These are phyloP conservation scores for Heliamphora pulchella DNA, from an alignment of 179 eudicot genomes.

Conservation along the genomic window DNA sequence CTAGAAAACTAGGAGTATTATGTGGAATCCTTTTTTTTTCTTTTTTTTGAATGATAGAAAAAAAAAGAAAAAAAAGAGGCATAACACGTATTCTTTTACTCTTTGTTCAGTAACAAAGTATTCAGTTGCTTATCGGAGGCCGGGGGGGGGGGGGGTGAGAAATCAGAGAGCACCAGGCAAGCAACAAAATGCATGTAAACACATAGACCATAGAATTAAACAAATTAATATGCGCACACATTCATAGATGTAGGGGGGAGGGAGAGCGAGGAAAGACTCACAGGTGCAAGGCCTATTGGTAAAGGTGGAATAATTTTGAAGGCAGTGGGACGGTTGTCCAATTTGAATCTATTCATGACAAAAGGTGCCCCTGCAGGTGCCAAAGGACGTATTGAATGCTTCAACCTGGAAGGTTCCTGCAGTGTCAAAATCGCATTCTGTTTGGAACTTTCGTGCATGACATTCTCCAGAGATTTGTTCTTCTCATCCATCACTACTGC, in stretches of 20 bases:
- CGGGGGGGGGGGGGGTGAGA: no score
- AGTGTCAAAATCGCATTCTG: conserved; percentile 21
- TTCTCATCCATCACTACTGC: conserved; percentile 31
- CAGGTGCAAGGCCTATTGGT: conserved; percentile 66
- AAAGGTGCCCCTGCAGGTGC: conserved; percentile 43
- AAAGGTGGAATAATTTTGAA: conserved; percentile 62
- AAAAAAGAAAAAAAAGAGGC: no score
- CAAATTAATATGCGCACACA: no score
- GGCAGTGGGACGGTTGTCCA: conserved; percentile 81
- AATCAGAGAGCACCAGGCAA: no score
- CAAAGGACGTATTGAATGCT: conserved; percentile 45
- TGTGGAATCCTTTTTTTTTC: no score
- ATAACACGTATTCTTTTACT: no score
- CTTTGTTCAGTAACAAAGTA: no score
- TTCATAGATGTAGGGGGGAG: neutral
- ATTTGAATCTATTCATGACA: conserved; percentile 51
- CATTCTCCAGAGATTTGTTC: conserved; percentile 28
- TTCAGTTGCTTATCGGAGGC: no score
- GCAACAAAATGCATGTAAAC: no score
- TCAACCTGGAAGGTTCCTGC: conserved; percentile 37
- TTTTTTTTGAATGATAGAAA: no score
- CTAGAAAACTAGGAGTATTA: no score
- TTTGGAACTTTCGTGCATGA: conserved; percentile 27
- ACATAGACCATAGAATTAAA: no score
- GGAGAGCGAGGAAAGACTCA: conserved; percentile 28